phyloP scores from a whole-genome alignment of 164 flowering plant species.

The Chloranthus sessilifolius region DNA sequence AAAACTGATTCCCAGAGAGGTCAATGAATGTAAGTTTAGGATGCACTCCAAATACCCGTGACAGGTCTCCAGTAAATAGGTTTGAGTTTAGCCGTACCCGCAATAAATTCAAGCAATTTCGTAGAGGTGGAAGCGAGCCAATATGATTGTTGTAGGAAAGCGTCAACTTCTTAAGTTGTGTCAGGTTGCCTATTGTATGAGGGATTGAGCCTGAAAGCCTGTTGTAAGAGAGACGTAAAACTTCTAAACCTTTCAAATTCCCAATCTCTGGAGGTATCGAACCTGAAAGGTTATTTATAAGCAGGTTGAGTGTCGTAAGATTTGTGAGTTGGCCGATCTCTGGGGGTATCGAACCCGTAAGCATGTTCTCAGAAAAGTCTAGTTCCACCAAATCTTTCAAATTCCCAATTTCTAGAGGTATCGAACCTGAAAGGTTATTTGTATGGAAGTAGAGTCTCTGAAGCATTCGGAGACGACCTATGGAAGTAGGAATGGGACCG shows the following conservation, averaged over 20 bases:
- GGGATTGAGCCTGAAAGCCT: constrained; percentile 4
- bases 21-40: constrained; percentile 6
- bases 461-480: constrained; percentile 18
- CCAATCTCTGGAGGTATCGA: constrained; percentile 70
- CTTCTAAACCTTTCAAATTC: constrained; percentile 1
- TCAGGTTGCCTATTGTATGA: constrained; percentile 4
- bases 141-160: constrained; percentile 6
- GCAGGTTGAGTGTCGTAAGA: constrained; percentile 23
- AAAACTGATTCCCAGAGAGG: constrained; percentile 9
- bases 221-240: constrained; percentile 3
- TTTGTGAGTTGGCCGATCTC: constrained; percentile 1
- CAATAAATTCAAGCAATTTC: constrained; percentile 7
- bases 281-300: constrained; percentile 63
- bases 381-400: constrained; percentile 30
- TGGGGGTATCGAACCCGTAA: background rate
- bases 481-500: no score
- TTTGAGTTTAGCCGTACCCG: constrained; percentile 12
- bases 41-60: constrained; percentile 11
- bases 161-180: background rate
- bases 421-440: constrained; percentile 22
- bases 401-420: constrained; percentile 35
- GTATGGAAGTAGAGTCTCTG: constrained; percentile 21
- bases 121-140: constrained; percentile 4
- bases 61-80: constrained; percentile 11
- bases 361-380: constrained; percentile 22